Conservation (phyloP, 495 filamentous ascomycete genomes). For the Aspergillus homomorphus region DNA sequence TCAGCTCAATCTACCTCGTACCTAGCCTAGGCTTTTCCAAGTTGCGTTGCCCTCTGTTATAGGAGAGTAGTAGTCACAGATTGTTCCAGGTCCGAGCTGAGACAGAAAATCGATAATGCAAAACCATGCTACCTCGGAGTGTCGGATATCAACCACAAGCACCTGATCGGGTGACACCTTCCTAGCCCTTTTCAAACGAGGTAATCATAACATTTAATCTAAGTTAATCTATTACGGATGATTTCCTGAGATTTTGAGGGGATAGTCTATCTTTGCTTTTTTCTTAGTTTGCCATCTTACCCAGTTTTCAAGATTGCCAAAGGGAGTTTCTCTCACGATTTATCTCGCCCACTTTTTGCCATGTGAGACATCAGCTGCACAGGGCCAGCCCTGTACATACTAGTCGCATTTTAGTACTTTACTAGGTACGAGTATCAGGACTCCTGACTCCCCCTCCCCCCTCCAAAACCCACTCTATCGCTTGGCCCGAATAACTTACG, state of each 20-base stretch:
- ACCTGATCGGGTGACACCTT: neutral
- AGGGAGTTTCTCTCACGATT: neutral
- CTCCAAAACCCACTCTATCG: neutral
- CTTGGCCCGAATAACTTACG: conserved; percentile 16
- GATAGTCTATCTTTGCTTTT: too few relatives aligned
- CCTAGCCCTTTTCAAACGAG: neutral
- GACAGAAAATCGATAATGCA: neutral
- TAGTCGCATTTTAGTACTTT: conserved; percentile 5
- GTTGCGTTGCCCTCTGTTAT: too few relatives aligned
- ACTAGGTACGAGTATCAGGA: neutral
- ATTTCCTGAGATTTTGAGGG: neutral
- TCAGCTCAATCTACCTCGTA: too few relatives aligned
- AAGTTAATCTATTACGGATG: neutral
- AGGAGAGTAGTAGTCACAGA: neutral
- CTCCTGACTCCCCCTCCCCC: conserved; percentile 4
- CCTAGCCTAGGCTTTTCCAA: too few relatives aligned
- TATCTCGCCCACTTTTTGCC: conserved; percentile 8
- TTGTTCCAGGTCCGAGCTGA: neutral
- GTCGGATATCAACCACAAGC: neutral
- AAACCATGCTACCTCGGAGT: neutral
- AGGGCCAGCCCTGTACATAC: conserved; percentile 12
- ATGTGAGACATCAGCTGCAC: conserved; percentile 39
- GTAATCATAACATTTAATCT: neutral
- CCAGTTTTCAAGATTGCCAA: too few relatives aligned
- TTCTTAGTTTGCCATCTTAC: neutral